phyloP scores from a whole-genome alignment of 2,329 filamentous ascomycete species.

The Aureobasidium sp. region DNA sequence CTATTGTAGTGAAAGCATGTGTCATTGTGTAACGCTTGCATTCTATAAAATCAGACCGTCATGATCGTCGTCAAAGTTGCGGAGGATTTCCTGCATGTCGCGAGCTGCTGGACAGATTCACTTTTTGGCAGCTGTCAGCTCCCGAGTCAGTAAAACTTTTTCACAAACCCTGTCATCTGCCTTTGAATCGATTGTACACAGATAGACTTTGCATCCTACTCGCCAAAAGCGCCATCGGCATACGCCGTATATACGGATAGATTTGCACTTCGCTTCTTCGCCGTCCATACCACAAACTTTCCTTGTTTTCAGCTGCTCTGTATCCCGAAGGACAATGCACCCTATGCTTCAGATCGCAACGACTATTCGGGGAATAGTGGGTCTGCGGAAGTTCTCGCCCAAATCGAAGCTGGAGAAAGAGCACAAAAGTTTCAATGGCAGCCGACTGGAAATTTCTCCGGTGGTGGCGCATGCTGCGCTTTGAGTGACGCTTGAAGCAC shows the following conservation, averaged over 20 bases:
- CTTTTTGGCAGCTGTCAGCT: slow-evolving; percentile 9
- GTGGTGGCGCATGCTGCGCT: neutral
- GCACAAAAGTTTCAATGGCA: no score
- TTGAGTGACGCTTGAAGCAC: neutral
- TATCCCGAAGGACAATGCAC: neutral
- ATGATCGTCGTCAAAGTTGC: neutral
- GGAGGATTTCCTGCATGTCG: neutral
- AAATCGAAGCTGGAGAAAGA: neutral
- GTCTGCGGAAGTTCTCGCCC: slow-evolving; percentile 1
- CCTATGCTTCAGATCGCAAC: slow-evolving; percentile 5
- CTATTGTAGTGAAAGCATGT: neutral
- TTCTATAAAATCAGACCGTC: neutral
- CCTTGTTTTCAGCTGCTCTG: slow-evolving; percentile 3
- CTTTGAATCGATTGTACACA: neutral
- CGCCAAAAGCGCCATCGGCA: neutral
- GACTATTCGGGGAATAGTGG: slow-evolving; percentile 4
- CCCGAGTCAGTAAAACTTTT: neutral
- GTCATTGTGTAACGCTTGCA: no score
- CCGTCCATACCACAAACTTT: neutral
- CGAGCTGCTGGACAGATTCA: neutral
- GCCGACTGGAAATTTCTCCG: neutral
- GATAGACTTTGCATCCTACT: neutral
- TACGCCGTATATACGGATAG: neutral
- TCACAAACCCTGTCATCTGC: neutral
- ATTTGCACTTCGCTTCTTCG: neutral